Evolutionary conservation across 208 protist species (phyloP).

Genomic region (Trypanosoma grayi): DNA sequence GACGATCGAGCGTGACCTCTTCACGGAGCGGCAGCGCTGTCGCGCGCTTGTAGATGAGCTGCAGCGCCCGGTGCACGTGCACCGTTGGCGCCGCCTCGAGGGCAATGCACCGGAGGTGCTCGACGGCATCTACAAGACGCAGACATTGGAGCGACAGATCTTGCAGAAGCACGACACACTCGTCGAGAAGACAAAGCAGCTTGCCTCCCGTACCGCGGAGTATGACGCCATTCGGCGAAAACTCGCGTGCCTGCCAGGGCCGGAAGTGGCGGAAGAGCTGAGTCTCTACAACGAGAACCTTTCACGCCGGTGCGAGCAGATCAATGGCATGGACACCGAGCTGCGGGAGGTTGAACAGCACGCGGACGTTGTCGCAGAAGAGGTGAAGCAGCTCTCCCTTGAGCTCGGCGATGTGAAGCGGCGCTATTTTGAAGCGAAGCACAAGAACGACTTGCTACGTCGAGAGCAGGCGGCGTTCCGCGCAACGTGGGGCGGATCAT

Average conservation of each 20-base stretch:
- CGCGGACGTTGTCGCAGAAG: conserved; percentile 80
- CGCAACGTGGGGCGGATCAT: conserved; percentile 45
- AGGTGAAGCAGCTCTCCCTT: conserved; percentile 82
- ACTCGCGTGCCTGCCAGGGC: conserved; percentile 93
- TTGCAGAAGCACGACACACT: conserved; percentile 96
- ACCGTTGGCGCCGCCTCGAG: conserved; percentile 97
- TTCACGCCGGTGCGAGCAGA: conserved; percentile 88
- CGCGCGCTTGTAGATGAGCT: conserved; percentile 96
- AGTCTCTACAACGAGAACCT: conserved; percentile 93
- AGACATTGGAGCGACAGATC: conserved; percentile 96
- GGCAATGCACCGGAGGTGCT: conserved; percentile 93
- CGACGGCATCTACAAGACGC: conserved; percentile 97
- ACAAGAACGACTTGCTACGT: conserved; percentile 66
- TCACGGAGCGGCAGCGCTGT: conserved; percentile 87
- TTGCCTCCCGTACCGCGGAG: conserved; percentile 89
- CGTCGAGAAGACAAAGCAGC: conserved; percentile 79
- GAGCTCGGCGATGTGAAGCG: conserved; percentile 93
- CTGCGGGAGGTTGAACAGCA: conserved; percentile 55
- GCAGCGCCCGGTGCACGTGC: conserved; percentile 97
- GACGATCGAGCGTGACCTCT: conserved; percentile 89
- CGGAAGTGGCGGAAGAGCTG: conserved; percentile 96
- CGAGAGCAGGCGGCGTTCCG: conserved; percentile 46
- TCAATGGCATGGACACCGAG: conserved; percentile 73
- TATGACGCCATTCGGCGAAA: conserved; percentile 92
- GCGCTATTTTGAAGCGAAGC: conserved; percentile 91